Evolutionary conservation across 2,329 filamentous ascomycete genomes (phyloP).

Genomic region (Fusarium oligoseptatum): DNA sequence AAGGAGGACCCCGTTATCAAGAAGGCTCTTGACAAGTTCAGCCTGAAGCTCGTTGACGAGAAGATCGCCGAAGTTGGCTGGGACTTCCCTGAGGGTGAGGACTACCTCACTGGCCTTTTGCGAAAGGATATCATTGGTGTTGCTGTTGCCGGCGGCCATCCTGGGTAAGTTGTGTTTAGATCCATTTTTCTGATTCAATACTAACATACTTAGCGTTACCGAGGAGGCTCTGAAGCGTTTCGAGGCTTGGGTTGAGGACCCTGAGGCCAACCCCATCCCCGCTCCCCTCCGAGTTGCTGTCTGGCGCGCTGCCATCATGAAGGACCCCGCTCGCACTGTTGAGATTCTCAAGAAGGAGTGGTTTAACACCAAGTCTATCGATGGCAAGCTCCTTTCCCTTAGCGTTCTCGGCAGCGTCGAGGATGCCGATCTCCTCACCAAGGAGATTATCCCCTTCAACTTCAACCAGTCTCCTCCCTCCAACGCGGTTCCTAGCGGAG

Average conservation of each 20-base stretch:
- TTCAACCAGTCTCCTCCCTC: slow-evolving; percentile 73
- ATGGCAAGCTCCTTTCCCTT: slow-evolving; percentile 90
- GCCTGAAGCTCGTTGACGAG: slow-evolving; percentile 79
- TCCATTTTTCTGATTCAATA: slow-evolving; percentile 12
- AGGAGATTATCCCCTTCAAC: slow-evolving; percentile 80
- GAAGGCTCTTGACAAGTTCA: slow-evolving; percentile 81
- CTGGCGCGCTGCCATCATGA: slow-evolving; percentile 82
- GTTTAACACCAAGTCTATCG: slow-evolving; percentile 83
- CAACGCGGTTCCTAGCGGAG: slow-evolving; percentile 82
- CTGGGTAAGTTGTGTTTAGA: slow-evolving; percentile 67
- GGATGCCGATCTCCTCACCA: slow-evolving; percentile 74
- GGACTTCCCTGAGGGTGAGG: slow-evolving; percentile 82
- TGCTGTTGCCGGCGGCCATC: slow-evolving; percentile 82
- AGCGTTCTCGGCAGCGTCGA: slow-evolving; percentile 81
- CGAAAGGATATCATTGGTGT: slow-evolving; percentile 83
- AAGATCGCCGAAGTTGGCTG: slow-evolving; percentile 87
- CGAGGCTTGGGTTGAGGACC: slow-evolving; percentile 79
- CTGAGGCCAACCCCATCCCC: slow-evolving; percentile 77
- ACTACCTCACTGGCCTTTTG: slow-evolving; percentile 85
- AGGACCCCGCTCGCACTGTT: slow-evolving; percentile 76
- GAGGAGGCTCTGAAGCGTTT: slow-evolving; percentile 84
- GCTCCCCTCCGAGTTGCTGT: slow-evolving; percentile 85
- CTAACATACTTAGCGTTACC: slow-evolving; percentile 65
- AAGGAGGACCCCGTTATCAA: slow-evolving; percentile 79
- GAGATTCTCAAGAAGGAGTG: slow-evolving; percentile 88